phyloP scores from a whole-genome alignment of 768 basidiomycete species.

The Pleurotus tuber-regium region DNA sequence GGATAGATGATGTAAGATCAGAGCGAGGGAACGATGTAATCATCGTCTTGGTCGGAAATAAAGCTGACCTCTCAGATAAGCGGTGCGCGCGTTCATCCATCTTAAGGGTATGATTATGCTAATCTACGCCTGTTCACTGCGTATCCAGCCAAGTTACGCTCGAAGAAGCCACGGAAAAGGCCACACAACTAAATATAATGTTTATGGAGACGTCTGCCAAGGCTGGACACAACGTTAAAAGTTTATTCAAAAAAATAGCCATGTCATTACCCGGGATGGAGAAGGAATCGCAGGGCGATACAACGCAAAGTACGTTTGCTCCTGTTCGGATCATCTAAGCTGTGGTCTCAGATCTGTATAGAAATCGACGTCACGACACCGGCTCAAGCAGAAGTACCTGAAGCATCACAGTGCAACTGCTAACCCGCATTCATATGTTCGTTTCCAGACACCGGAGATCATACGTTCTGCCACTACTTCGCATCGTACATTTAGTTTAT shows the following conservation, averaged over 20 bases:
- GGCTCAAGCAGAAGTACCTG: slow-evolving; percentile 65
- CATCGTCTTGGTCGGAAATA: slow-evolving; percentile 97
- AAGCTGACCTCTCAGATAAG: slow-evolving; percentile 98
- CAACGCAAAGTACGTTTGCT: slow-evolving; percentile 48
- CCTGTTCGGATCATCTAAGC: not conserved
- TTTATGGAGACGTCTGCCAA: slow-evolving; percentile 99
- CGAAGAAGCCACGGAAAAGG: slow-evolving; percentile 92
- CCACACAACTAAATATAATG: slow-evolving; percentile 90
- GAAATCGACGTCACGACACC: slow-evolving; percentile 92
- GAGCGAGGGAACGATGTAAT: slow-evolving; percentile 98
- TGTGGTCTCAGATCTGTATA: slow-evolving; percentile 27
- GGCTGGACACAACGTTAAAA: slow-evolving; percentile 99
- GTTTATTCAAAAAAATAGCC: slow-evolving; percentile 98
- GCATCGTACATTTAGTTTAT: slow-evolving; percentile 10
- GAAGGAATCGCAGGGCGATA: slow-evolving; percentile 63
- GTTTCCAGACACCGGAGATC: not conserved
- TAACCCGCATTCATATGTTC: slow-evolving; percentile 29
- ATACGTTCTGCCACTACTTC: not conserved
- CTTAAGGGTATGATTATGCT: too few species aligned
- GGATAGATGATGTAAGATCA: slow-evolving; percentile 99
- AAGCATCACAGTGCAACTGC: slow-evolving; percentile 86
- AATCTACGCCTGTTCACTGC: slow-evolving; percentile 3
- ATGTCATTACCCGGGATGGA: slow-evolving; percentile 97
- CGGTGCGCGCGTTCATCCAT: slow-evolving; percentile 53
- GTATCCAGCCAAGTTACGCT: slow-evolving; percentile 89